Conservation (phyloP, 768 basidiomycete genomes). For the Piloderma croceum region DNA sequence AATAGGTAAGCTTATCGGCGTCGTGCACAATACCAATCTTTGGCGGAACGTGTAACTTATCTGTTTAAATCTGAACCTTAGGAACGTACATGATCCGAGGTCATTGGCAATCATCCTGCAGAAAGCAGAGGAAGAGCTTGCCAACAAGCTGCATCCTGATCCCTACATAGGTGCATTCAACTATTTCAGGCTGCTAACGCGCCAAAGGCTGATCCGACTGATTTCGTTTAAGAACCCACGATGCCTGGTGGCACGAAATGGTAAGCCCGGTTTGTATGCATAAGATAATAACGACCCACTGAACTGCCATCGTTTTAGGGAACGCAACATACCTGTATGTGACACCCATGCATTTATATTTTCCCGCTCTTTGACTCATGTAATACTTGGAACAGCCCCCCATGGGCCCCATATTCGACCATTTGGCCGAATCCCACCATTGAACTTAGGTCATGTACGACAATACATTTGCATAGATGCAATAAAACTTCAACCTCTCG, state of each 20-base stretch:
- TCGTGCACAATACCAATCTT: not conserved
- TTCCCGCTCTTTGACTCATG: not conserved
- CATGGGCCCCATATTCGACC: conserved; percentile 62
- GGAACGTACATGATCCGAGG: conserved; percentile 81
- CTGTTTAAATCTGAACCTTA: conserved; percentile 22
- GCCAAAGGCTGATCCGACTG: too few species aligned
- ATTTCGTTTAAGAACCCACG: conserved; percentile 43
- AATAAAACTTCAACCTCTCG: too few species aligned
- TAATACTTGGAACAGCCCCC: conserved; percentile 34
- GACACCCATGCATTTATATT: conserved; percentile 4
- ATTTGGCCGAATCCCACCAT: too few species aligned
- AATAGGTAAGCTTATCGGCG: conserved; percentile 56
- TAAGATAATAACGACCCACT: conserved; percentile 1
- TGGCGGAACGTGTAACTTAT: conserved; percentile 1
- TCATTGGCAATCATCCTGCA: conserved; percentile 71
- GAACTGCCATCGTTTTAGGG: conserved; percentile 50
- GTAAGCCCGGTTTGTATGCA: conserved; percentile 41
- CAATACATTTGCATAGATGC: too few species aligned
- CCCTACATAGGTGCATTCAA: conserved; percentile 82
- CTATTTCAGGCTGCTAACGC: too few species aligned
- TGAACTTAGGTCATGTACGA: too few species aligned
- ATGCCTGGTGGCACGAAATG: conserved; percentile 96
- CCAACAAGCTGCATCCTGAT: conserved; percentile 73
- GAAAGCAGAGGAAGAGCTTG: conserved; percentile 73
- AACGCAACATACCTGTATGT: conserved; percentile 76